Evolutionary conservation across 305 asterid species (phyloP), one percentile per base, ranked within the genome.

Genomic region (Salvia sclarea): DNA sequence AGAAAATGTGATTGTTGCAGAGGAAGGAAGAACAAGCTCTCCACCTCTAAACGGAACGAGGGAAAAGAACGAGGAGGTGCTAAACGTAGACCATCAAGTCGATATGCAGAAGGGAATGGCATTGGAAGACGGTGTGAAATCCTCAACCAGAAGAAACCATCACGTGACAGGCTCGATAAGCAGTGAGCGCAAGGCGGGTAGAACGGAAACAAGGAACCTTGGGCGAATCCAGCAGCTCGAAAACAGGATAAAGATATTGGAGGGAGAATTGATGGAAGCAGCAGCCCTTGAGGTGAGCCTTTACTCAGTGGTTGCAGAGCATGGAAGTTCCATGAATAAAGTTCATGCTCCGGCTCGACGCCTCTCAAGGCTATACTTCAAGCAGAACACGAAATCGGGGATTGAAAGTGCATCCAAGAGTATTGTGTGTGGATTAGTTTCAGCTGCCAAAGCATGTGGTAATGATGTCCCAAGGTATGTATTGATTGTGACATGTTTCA

Each of bases 261-360:
- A 91, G 82, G 85, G 78, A 68, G 97, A 88, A 69, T 65, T 91
- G 79, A 82, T 84, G 75, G 96, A 91, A 80, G 89, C 95, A 67
- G 96, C 97, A 68, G 96, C 88, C 45, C 74, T 88, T 20, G 97
- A 91, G 83, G 89, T 72, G 65, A 83, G 91, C 56, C 86, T 88
- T 49, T 91, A 86, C 78, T 85, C 89, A 3, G 90, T 86, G 62
- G 84, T 86, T 74, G 95, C 97, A 18, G 96, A 91, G 77, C 97
- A 91, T 43, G 95, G 96, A 59, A 82, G 89, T 76, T 91, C 97
- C 73, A 78, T 58, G 63, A 86, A 72, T 78, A 91, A 91, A 80
- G 95, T 88, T 64, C 97, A 91, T 44, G 92, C 97, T 72, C 96
- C 97, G 43, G 95, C 97, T 54, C 83, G 95, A 52, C 90, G 97